Evolutionary conservation across 768 basidiomycete genomes (phyloP).

Genomic region (Pulveroboletus sp.): DNA sequence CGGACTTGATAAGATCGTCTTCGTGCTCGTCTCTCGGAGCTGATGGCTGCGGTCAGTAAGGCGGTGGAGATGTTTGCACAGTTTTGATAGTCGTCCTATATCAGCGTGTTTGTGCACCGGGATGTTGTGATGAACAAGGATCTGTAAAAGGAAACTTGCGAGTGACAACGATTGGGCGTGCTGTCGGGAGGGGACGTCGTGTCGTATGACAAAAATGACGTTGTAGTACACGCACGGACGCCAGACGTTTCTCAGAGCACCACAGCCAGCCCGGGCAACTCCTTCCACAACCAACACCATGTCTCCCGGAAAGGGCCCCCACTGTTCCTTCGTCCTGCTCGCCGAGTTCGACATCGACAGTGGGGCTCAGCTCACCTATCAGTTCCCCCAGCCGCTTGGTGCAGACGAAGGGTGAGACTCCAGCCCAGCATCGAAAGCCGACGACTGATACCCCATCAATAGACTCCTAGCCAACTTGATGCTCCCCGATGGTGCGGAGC

Average conservation of each 20-base stretch:
- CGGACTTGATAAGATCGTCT: conserved; percentile 16
- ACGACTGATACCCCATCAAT: conserved; percentile 2
- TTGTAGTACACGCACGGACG: neutral
- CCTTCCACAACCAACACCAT: conserved; percentile 33
- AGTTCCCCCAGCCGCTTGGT: conserved; percentile 92
- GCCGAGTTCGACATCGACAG: conserved; percentile 99
- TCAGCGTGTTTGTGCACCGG: neutral
- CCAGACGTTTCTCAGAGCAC: conserved; percentile 8
- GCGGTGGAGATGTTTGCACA: conserved; percentile 24
- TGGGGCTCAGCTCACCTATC: conserved; percentile 90
- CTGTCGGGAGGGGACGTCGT: conserved; percentile 11
- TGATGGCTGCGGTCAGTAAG: conserved; percentile 25
- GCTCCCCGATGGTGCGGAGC: conserved; percentile 97
- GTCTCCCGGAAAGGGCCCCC: conserved; percentile 56
- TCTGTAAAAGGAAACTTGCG: conserved; percentile 28
- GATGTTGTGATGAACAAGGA: neutral
- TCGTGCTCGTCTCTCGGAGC: conserved; percentile 19
- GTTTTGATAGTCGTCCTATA: conserved; percentile 6
- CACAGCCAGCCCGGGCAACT: neutral
- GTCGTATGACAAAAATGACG: conserved; percentile 8
- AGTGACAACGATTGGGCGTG: conserved; percentile 10
- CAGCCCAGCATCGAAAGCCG: neutral
- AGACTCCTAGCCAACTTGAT: conserved; percentile 95
- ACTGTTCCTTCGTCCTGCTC: conserved; percentile 88
- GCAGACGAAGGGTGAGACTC: conserved; percentile 84